These are phyloP conservation scores for Trichocladium antarcticum DNA, from an alignment of 495 filamentous ascomycete genomes.

Conservation along the genomic window DNA sequence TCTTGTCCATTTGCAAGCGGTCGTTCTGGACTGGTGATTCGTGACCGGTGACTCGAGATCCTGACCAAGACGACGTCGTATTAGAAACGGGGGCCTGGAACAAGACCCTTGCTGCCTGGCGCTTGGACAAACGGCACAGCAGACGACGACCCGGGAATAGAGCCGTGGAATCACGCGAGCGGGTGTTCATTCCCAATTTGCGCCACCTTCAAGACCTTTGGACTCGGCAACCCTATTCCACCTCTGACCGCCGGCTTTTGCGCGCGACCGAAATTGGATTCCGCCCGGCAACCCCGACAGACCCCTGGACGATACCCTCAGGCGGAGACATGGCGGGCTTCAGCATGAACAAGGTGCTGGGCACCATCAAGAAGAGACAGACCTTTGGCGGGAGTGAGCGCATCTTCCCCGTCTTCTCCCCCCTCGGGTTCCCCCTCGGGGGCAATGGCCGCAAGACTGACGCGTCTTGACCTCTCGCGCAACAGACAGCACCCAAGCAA, in stretches of 20 bases:
- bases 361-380: constrained; percentile 39
- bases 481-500: constrained; percentile 14
- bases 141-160: neutral
- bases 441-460: neutral
- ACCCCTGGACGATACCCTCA: neutral
- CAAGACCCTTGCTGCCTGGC: constrained; percentile 9
- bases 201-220: neutral
- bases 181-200: neutral
- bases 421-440: neutral
- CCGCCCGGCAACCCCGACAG: neutral
- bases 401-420: too few species aligned
- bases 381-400: constrained; percentile 21
- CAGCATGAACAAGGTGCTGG: constrained; percentile 45
- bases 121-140: neutral
- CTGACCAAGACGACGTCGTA: neutral
- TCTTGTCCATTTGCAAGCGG: too few species aligned
- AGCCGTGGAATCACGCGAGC: neutral
- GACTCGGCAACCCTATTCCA: neutral
- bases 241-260: neutral
- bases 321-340: constrained; percentile 38
- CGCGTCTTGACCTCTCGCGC: neutral
- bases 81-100: neutral
- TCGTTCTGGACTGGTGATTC: too few species aligned
- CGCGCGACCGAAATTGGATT: neutral
- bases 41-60: neutral